These are phyloP conservation scores for Allium cepa DNA, from an alignment of 106 monocot species.

Conservation along the genomic window DNA sequence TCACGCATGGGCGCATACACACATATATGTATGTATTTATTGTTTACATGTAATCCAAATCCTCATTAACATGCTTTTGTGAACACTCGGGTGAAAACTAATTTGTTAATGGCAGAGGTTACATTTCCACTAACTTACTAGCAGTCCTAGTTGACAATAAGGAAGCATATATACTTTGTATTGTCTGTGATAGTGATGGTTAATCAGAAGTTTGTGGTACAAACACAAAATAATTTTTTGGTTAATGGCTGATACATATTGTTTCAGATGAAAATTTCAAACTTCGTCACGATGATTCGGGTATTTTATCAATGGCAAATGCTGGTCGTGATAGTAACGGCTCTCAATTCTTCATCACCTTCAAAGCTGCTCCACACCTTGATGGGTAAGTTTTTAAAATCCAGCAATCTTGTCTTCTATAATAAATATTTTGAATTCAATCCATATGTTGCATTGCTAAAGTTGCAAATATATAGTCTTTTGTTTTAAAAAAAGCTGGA, in stretches of 20 bases:
- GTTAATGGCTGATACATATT: background rate
- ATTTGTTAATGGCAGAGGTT: too few relatives aligned
- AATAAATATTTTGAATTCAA: background rate
- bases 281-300: conserved; percentile 72
- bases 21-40: too few relatives aligned
- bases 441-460: background rate
- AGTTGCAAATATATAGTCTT: background rate
- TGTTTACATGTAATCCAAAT: too few relatives aligned
- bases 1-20: too few relatives aligned
- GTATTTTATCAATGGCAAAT: conserved; percentile 91
- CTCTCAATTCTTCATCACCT: conserved; percentile 96
- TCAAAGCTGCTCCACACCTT: conserved; percentile 78
- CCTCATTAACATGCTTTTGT: too few relatives aligned
- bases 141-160: background rate
- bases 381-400: conserved; percentile 56
- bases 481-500: background rate
- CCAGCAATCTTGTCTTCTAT: background rate
- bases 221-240: background rate
- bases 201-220: background rate
- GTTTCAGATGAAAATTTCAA: conserved; percentile 78
- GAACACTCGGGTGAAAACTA: too few relatives aligned
- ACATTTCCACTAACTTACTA: too few relatives aligned
- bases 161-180: background rate
- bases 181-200: background rate
- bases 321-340: conserved; percentile 78